phyloP scores from a whole-genome alignment of 345 rosid species.

The Hibiscus tridactylites region DNA sequence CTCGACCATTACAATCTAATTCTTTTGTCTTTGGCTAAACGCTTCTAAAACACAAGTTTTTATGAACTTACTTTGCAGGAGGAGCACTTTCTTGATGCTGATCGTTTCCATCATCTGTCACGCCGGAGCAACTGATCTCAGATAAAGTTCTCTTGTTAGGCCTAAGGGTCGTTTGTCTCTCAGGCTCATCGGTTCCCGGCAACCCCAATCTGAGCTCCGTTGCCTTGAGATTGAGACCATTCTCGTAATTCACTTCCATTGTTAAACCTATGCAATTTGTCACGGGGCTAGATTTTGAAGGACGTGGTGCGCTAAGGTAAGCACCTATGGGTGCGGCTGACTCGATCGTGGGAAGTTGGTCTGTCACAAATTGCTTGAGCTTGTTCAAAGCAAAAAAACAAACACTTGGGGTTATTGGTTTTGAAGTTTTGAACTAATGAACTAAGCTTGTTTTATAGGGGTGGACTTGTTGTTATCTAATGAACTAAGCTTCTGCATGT shows the following conservation, averaged over 20 bases:
- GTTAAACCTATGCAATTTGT: background rate
- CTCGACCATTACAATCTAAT: background rate
- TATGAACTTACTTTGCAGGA: conserved; percentile 46
- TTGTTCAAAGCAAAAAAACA: background rate
- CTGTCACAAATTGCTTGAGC: background rate
- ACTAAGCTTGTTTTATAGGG: conserved; percentile 26
- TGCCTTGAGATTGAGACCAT: conserved; percentile 46
- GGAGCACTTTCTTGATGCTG: conserved; percentile 18
- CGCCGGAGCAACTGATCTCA: conserved; percentile 9
- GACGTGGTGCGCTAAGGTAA: no score
- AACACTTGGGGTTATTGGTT: background rate
- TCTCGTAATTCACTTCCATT: conserved; percentile 26
- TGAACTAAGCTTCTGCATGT: conserved; percentile 17
- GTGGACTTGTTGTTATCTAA: background rate
- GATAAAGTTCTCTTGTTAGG: conserved; percentile 48
- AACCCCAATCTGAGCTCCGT: conserved; percentile 78
- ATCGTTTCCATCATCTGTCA: background rate
- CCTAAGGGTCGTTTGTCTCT: conserved; percentile 15
- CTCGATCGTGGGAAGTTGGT: no score
- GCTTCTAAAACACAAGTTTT: background rate
- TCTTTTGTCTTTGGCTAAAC: background rate
- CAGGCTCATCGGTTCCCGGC: conserved; percentile 54
- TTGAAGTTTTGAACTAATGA: no score
- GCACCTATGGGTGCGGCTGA: no score
- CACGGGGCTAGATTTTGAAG: no score